phyloP scores from a whole-genome alignment of 768 basidiomycete genomes.

The Mycena galericulata region DNA sequence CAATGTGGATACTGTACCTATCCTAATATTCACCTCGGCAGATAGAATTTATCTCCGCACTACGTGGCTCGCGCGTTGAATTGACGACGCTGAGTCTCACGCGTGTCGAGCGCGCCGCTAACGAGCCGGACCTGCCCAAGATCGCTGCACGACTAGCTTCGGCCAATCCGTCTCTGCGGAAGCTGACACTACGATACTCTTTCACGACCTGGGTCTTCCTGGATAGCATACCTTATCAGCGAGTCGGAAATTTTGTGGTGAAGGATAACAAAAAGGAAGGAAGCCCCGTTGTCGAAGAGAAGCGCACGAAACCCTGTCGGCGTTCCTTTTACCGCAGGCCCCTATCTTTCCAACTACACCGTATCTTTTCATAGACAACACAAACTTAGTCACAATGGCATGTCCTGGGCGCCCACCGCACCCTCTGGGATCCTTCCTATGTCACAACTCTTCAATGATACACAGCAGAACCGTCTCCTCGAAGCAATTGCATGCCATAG shows the following conservation, averaged over 20 bases:
- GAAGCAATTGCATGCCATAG: no score
- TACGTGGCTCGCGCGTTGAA: conserved; percentile 29
- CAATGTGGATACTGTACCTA: neutral
- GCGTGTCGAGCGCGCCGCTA: conserved; percentile 26
- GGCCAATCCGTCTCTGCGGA: conserved; percentile 25
- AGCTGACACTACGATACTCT: conserved; percentile 16
- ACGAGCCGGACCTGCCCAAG: conserved; percentile 27
- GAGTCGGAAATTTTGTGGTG: conserved; percentile 22
- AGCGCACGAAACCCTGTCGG: conserved; percentile 2
- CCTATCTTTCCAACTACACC: conserved; percentile 17
- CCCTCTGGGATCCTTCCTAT: no score
- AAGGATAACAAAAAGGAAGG: conserved; percentile 24
- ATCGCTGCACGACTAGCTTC: conserved; percentile 23
- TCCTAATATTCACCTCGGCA: conserved; percentile 16
- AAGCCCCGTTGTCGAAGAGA: conserved; percentile 14
- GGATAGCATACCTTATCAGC: conserved; percentile 29
- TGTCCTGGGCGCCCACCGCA: no score
- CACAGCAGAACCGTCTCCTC: no score
- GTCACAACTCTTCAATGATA: no score
- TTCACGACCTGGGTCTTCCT: conserved; percentile 36
- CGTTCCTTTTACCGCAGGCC: conserved; percentile 22
- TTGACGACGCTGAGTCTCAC: conserved; percentile 27
- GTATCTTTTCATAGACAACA: neutral
- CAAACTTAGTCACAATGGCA: conserved; percentile 4
- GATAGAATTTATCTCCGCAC: conserved; percentile 34